Conservation (phyloP, 2,329 filamentous ascomycete species). For the Sporothrix euskadiensis region DNA sequence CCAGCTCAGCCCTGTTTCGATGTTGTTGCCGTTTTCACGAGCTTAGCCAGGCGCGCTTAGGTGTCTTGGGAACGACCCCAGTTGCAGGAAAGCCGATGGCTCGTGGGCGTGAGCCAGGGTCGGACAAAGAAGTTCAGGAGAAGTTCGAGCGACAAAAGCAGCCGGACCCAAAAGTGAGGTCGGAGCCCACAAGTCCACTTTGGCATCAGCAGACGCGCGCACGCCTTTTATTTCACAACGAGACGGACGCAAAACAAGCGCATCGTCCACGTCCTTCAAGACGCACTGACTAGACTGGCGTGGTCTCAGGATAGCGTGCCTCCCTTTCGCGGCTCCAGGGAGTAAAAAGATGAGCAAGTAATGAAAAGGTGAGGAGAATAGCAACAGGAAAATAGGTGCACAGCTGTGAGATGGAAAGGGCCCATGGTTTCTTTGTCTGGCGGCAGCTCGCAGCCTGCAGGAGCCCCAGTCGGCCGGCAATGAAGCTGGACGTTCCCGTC, state of each 20-base stretch:
- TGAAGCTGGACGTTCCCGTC: not conserved
- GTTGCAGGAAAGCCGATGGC: not conserved
- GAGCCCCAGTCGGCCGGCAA: not conserved
- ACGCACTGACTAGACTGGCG: constrained; percentile 1
- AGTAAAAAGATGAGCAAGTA: not conserved
- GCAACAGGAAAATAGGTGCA: not conserved
- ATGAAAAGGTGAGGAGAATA: not conserved
- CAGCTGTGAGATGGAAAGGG: not conserved
- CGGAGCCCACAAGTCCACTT: not conserved
- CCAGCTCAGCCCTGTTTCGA: constrained; percentile 2
- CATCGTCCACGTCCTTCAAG: not conserved
- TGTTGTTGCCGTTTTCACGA: not conserved
- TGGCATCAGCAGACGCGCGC: not conserved
- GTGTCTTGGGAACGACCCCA: not conserved
- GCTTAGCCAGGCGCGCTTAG: constrained; percentile 12
- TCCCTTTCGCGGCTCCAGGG: constrained; percentile 20
- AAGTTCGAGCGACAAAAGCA: not conserved
- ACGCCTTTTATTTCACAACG: not conserved
- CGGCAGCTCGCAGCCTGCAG: not conserved
- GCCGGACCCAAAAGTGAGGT: not conserved
- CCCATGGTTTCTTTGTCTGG: not conserved
- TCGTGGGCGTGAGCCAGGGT: not conserved
- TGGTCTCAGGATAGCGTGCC: not conserved
- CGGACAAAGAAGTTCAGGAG: constrained; percentile 2
- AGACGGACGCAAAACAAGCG: constrained; percentile 21